These are phyloP conservation scores for Pseudomonodictys pantanalensis DNA, from an alignment of 495 filamentous ascomycete genomes.

Conservation along the genomic window DNA sequence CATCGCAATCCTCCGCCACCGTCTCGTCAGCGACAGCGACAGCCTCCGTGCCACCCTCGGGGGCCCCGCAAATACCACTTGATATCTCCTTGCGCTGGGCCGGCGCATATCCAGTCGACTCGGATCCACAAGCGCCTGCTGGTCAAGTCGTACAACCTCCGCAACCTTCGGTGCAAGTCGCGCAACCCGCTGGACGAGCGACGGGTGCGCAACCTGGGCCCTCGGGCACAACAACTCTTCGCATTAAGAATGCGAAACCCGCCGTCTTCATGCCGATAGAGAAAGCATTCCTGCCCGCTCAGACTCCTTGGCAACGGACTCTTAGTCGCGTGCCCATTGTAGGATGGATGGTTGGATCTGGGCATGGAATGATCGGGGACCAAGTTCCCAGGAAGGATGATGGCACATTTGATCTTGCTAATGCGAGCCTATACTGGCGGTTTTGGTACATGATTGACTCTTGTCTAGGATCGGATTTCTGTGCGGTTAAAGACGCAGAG, in stretches of 20 bases:
- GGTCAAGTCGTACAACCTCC: too few relatives aligned
- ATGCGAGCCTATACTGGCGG: constrained; percentile 75
- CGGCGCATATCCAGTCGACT: constrained; percentile 25
- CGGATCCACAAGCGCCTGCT: background rate
- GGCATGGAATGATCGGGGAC: constrained; percentile 75
- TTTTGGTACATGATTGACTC: constrained; percentile 39
- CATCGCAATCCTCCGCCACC: constrained; percentile 19
- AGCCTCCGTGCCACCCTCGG: constrained; percentile 15
- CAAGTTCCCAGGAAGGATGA: constrained; percentile 71
- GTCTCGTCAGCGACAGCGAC: constrained; percentile 31
- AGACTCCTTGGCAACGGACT: constrained; percentile 36
- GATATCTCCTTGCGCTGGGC: constrained; percentile 43
- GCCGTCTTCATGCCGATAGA: constrained; percentile 37
- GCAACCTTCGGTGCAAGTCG: constrained; percentile 14
- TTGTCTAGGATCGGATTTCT: constrained; percentile 41
- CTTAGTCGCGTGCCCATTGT: constrained; percentile 31
- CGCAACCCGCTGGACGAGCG: constrained; percentile 16
- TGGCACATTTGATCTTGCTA: constrained; percentile 74
- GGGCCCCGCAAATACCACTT: constrained; percentile 39
- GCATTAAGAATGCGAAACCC: constrained; percentile 36
- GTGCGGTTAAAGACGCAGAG: constrained; percentile 42
- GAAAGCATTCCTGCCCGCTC: constrained; percentile 40
- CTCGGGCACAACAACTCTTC: constrained; percentile 15
- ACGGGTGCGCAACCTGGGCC: constrained; percentile 1
- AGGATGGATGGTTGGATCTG: constrained; percentile 39